Base-by-base conservation (phyloP, 2,329 filamentous ascomycete genomes). In the Neobulgaria alba region DNA sequence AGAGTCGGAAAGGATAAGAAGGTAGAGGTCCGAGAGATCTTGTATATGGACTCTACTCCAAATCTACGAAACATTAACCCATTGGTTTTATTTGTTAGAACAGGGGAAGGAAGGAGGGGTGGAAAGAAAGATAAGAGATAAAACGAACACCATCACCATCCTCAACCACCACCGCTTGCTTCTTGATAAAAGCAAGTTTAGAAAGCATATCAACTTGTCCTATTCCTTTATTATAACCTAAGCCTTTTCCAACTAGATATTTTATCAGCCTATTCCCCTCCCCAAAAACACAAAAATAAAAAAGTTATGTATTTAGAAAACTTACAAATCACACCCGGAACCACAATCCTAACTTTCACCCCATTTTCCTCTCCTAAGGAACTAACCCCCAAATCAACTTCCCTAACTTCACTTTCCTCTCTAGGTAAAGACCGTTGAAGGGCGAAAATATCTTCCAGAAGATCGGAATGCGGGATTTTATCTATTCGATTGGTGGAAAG, bases 31-130 rank as follows among this genome's bases (percentile, higher is more conserved):
- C 0, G 61, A 61, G 5, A 71, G 55, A 46, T 72, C 68, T 3
- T 53, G 52, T 3, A 72, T 57, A 34, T 72, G 68, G 3, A 72
- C 63, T 42, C 68, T 59, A 31, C 67, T 65, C 59, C 63, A 68
- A 2, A 58, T 50, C 48, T 52, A 30, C 3, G 26, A 10, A 10
- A n/a, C n/a, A n/a, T n/a, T n/a, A n/a, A n/a, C n/a, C n/a, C n/a
- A n/a, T n/a, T n/a, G n/a, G n/a, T n/a, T n/a, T n/a, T n/a, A n/a
- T n/a, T n/a, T n/a, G n/a, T n/a, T n/a, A n/a, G n/a, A n/a, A n/a
- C n/a, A n/a, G 10, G 1, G 15, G 41, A 18, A 43, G 39, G 12
- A 38, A 17, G 10, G n/a, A n/a, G n/a, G 21, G 5, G 3, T 26
- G n/a, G 3, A 16, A 19, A 18, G 15, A 21, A 14, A 16, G 8